Percentiles rank a stretch among this genome's conserved stretches.
These are phyloP conservation scores for Wickerhamomyces bovis DNA, from an alignment of 805 yeast genomes.

Conservation along the genomic window DNA sequence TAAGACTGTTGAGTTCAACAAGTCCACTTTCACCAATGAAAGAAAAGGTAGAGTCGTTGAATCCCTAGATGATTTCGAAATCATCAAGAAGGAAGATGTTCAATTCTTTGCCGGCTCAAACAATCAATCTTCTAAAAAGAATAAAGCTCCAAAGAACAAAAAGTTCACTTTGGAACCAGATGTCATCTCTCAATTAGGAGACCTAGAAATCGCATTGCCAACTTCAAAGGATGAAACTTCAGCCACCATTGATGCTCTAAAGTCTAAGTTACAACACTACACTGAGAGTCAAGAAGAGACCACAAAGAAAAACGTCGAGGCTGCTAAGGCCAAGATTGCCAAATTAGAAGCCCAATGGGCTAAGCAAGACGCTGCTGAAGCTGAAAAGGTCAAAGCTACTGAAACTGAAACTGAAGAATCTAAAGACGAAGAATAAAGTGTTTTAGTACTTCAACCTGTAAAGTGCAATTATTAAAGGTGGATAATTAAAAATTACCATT, in stretches of 20 bases:
- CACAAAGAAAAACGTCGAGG: slow-evolving; percentile 68
- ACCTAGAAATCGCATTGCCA: slow-evolving; percentile 76
- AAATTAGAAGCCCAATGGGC: slow-evolving; percentile 52
- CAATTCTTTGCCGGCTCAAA: slow-evolving; percentile 50
- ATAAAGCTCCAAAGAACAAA: slow-evolving; percentile 41
- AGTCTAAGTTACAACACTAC: slow-evolving; percentile 65
- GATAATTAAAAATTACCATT: neutral
- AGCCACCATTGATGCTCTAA: slow-evolving; percentile 56
- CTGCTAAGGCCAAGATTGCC: slow-evolving; percentile 73
- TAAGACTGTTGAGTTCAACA: slow-evolving; percentile 26
- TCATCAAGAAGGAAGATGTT: slow-evolving; percentile 58
- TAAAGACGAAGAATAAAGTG: no score
- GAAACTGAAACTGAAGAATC: slow-evolving; percentile 7
- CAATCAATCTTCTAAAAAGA: slow-evolving; percentile 38
- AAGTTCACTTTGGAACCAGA: slow-evolving; percentile 76
- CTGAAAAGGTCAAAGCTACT: slow-evolving; percentile 6
- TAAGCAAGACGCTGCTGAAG: slow-evolving; percentile 33
- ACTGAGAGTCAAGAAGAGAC: slow-evolving; percentile 71
- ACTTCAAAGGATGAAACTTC: slow-evolving; percentile 65
- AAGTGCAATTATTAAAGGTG: neutral
- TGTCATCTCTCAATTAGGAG: slow-evolving; percentile 68
- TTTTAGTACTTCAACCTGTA: no score
- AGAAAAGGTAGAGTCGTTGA: slow-evolving; percentile 42
- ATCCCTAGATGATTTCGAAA: slow-evolving; percentile 52
- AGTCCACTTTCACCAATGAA: slow-evolving; percentile 23